Base-by-base conservation (phyloP, 2,329 filamentous ascomycete species). In the Verruconis gallopava region DNA sequence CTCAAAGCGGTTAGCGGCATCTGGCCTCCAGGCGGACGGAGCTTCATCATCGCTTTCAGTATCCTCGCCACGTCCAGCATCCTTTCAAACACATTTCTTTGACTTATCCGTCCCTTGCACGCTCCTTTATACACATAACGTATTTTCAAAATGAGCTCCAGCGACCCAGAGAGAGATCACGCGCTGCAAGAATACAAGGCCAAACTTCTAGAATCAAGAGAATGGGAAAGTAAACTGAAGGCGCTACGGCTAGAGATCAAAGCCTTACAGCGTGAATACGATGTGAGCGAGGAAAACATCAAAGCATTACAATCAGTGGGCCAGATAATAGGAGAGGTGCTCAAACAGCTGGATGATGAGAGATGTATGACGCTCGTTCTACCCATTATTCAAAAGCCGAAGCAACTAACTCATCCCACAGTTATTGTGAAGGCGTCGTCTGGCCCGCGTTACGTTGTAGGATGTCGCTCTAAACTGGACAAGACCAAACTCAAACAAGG, bases 191-290 rank as follows among this genome's bases (percentile, higher is more conserved):
- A 67, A 50, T 71, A 69, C 63, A 71, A 70, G 60, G 56, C 53
- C 38, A 70, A 69, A 59, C 60, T 71, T 54, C 74, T 95, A 56
- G 89, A 98, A 65, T 93, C 93, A 54, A 78, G 93, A 65, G 91
- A 98, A 73, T 96, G 86, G 86, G 93, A 98, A 65, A 81, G 89
- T 40, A 98, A 96, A 73, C 76, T 98, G 47, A 98, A 96, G 71
- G 77, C 81, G 41, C 69, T 98, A 54, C 84, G 91, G 48, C 70
- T 94, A 65, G 91, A 95, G 53, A 95, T 98, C 64, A 98, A 96
- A 69, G 85, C 82, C 46, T 67, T 96, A 43, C 85, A 94, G 61
- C 86, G 83, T 58, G 88, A 96, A 55, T 98, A 88, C 57, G 89
- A 98, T 62, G 79, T 89, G 52, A 96, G 91, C 42, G 91, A 98